phyloP scores from a whole-genome alignment of 768 basidiomycete species.

The Lyophyllum decastes region DNA sequence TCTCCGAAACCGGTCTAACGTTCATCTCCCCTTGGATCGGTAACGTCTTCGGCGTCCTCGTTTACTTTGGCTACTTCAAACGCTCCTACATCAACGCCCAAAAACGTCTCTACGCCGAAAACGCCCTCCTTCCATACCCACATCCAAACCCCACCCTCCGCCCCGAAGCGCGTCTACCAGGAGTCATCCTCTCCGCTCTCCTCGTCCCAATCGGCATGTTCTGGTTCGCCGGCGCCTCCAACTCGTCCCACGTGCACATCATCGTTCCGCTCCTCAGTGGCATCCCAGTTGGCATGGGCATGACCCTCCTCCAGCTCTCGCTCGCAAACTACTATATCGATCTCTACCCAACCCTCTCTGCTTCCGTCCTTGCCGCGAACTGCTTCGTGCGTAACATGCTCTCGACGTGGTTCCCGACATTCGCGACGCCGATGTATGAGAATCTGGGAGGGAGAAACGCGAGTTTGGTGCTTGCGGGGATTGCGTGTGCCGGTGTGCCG shows the following conservation, averaged over 20 bases:
- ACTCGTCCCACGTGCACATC: constrained; percentile 3
- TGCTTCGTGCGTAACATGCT: constrained; percentile 12
- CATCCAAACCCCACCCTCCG: background rate
- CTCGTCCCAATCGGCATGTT: constrained; percentile 14
- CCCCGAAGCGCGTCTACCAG: constrained; percentile 13
- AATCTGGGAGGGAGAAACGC: constrained; percentile 10
- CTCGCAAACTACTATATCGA: constrained; percentile 11
- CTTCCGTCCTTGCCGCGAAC: constrained; percentile 9
- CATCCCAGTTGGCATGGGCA: constrained; percentile 5
- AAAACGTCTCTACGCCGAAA: constrained; percentile 2
- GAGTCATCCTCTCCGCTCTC: constrained; percentile 5
- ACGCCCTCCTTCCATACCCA: background rate
- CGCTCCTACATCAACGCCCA: constrained; percentile 1
- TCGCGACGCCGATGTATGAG: constrained; percentile 16
- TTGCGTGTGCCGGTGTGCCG: constrained; percentile 11
- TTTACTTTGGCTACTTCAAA: constrained; percentile 13
- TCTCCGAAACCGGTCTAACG: constrained; percentile 8
- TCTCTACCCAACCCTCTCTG: constrained; percentile 5
- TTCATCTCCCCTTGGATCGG: constrained; percentile 15
- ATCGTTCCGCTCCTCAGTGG: constrained; percentile 8
- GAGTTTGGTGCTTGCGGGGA: constrained; percentile 12
- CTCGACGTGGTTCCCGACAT: constrained; percentile 17
- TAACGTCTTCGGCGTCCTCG: constrained; percentile 5
- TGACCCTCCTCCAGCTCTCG: constrained; percentile 9
- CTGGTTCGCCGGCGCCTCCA: constrained; percentile 14